Evolutionary conservation across 805 yeast species (phyloP), one percentile per base, ranked within the genome.

Genomic region (Suhomyces sp.): DNA sequence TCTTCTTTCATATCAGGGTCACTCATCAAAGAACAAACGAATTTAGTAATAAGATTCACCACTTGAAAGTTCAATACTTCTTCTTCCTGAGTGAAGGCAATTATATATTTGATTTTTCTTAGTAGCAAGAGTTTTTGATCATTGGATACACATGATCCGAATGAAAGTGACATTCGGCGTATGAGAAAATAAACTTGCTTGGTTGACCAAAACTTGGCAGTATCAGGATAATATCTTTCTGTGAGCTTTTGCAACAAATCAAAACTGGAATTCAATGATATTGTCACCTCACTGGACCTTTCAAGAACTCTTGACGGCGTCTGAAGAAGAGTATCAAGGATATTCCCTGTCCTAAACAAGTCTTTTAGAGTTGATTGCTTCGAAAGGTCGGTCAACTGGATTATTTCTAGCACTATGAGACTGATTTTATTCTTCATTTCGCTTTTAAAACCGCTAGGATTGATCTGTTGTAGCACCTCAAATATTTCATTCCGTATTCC

Each of bases 341-440:
- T 10, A 9, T 16, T 8, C 8, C 14, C 5, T 11, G 8, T 19
- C 31, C 19, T 25, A 25, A 42, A 37, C 31, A 33, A 31, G 17
- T 44, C 46, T 6, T 39, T 24, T 8, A 56, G 23, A 0, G 39
- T 40, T 0, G 26, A 12, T 20, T 63, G 70, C 6, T 54, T 49
- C 0, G 66, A 54, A 13, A 68, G 53, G 40, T 77, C 78, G 11
- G 70, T 60, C 15, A 63, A 45, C 15, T 53, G 50, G 4, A 78
- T 31, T 14, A 72, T 45, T 24, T 69, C 68, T 22, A 50, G 47
- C 1, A 70, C 50, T 4, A 68, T 61, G 9, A 72, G 39, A 1
- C 53, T 42, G 4, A 65, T 41, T 25, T 54, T 57, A 10, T 49
- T 48, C 19, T 38, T 35, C 25, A 62, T 36, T 11, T 58, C 59